Conservation (phyloP, 768 basidiomycete species). For the Dioszegia crocea region DNA sequence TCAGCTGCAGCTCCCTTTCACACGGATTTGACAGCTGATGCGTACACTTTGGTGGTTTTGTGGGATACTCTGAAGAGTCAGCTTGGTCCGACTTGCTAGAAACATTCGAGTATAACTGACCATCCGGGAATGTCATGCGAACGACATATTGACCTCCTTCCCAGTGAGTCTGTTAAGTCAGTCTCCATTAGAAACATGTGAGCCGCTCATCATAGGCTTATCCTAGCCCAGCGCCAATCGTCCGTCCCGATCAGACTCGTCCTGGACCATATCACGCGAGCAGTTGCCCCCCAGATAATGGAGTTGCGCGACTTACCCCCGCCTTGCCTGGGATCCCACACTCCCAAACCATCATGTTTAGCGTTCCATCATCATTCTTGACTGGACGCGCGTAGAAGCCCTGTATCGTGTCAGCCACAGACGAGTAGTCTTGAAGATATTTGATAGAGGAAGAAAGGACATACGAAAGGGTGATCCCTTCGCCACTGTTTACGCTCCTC, state of each 20-base stretch:
- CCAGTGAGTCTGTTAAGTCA: conserved; percentile 75
- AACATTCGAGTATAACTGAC: conserved; percentile 52
- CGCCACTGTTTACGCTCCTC: conserved; percentile 99
- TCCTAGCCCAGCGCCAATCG: no score
- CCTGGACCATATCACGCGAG: no score
- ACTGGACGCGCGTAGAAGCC: conserved; percentile 94
- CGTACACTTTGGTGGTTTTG: conserved; percentile 49
- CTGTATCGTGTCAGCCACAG: conserved; percentile 53
- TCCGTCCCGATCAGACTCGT: no score
- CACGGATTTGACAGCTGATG: neutral
- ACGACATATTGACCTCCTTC: conserved; percentile 94
- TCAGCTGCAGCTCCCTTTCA: no score
- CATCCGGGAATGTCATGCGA: conserved; percentile 92
- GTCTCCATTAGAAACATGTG: no score
- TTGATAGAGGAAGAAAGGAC: conserved; percentile 45
- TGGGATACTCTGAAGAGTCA: conserved; percentile 43
- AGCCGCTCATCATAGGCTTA: no score
- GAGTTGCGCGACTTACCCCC: conserved; percentile 65
- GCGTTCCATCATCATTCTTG: conserved; percentile 83
- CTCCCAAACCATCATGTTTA: conserved; percentile 98
- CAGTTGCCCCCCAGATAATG: no score
- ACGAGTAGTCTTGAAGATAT: neutral
- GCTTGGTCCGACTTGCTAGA: neutral
- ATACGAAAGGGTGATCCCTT: conserved; percentile 96
- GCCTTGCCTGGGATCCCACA: conserved; percentile 95